Conservation (phyloP, 768 basidiomycete genomes). For the Filobasidium floriforme region DNA sequence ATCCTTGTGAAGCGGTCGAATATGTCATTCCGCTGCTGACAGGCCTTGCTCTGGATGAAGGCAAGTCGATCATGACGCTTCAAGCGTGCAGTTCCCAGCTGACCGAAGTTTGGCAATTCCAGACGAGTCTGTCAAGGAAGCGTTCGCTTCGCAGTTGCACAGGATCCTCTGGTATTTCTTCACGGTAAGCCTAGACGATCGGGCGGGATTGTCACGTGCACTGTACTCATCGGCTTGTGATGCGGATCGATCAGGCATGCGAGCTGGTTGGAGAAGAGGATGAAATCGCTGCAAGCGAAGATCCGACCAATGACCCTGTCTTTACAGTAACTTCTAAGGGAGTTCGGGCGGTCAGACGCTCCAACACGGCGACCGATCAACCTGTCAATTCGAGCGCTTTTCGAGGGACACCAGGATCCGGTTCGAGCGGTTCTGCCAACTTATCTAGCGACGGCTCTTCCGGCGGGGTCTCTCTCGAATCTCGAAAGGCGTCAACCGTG, state of each 20-base stretch:
- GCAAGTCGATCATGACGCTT: constrained; percentile 47
- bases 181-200: constrained; percentile 28
- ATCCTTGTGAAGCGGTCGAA: constrained; percentile 79
- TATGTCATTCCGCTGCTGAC: constrained; percentile 88
- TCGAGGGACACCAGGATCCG: constrained; percentile 3
- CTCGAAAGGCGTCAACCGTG: constrained; percentile 14
- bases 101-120: constrained; percentile 11
- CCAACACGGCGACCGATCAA: constrained; percentile 20
- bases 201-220: not conserved
- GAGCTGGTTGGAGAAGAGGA: constrained; percentile 51
- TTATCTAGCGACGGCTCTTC: constrained; percentile 18
- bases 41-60: constrained; percentile 75
- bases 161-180: constrained; percentile 90
- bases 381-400: constrained; percentile 13
- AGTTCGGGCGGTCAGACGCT: constrained; percentile 27
- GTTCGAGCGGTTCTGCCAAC: constrained; percentile 4
- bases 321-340: constrained; percentile 35
- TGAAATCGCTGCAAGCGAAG: constrained; percentile 19
- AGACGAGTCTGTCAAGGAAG: constrained; percentile 86
- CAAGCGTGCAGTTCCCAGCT: not conserved
- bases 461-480: constrained; percentile 7
- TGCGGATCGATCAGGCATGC: constrained; percentile 53
- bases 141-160: constrained; percentile 70
- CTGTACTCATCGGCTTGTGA: not conserved
- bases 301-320: constrained; percentile 2